Evolutionary conservation across 225 moss, liverwort and hornwort species (phyloP).

Genomic region (Bryum argenteum): DNA sequence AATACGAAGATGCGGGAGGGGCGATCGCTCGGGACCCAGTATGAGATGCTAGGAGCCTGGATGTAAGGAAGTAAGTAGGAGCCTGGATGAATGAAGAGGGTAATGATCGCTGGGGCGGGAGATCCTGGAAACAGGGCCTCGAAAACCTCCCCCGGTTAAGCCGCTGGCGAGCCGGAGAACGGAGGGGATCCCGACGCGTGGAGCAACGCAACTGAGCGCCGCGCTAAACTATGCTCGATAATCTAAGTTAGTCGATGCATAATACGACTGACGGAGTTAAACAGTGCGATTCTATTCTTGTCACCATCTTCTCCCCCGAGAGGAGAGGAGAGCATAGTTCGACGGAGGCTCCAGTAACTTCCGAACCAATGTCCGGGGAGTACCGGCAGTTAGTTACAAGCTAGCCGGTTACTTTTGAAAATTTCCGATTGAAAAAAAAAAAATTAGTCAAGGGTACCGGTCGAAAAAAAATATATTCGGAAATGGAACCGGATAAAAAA

Average conservation of each 20-base stretch:
- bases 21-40: constrained; percentile 13
- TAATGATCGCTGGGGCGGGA: constrained; percentile 6
- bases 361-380: too few relatives aligned
- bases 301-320: too few relatives aligned
- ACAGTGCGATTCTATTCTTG: constrained; percentile 17
- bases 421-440: too few relatives aligned
- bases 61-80: not conserved
- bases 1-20: not conserved
- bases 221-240: constrained; percentile 17
- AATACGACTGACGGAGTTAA: not conserved
- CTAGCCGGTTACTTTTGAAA: too few relatives aligned
- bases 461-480: too few relatives aligned
- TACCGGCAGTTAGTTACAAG: too few relatives aligned
- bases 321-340: too few relatives aligned
- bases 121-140: constrained; percentile 33
- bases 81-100: constrained; percentile 3
- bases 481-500: too few relatives aligned
- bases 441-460: too few relatives aligned
- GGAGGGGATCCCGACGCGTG: not conserved
- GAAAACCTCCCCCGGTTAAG: not conserved
- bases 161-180: not conserved
- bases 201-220: constrained; percentile 23
- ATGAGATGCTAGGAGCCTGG: constrained; percentile 4
- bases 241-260: not conserved
- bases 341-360: too few relatives aligned